Conservation (phyloP, 2,329 filamentous ascomycete genomes). For the Malbranchea zuffiana region DNA sequence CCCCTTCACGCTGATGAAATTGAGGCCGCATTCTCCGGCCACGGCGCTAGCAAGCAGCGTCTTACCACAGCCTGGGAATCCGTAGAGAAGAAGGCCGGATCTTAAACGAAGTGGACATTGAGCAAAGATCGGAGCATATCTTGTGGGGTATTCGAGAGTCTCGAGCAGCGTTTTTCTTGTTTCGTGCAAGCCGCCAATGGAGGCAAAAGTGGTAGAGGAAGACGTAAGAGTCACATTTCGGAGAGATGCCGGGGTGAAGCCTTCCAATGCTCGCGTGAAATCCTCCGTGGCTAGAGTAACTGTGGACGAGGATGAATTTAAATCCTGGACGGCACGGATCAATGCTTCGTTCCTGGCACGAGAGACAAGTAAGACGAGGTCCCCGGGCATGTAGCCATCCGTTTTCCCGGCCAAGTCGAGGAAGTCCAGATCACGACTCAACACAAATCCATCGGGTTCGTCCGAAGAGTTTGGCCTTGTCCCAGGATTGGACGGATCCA, state of each 20-base stretch:
- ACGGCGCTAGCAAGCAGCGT: slow-evolving; percentile 91
- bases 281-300: slow-evolving; percentile 61
- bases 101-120: slow-evolving; percentile 90
- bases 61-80: slow-evolving; percentile 92
- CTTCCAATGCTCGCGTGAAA: slow-evolving; percentile 74
- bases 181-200: slow-evolving; percentile 76
- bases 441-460: slow-evolving; percentile 51
- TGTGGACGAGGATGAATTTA: slow-evolving; percentile 38
- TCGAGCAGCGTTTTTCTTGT: slow-evolving; percentile 88
- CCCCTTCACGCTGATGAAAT: slow-evolving; percentile 97
- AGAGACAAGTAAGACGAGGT: slow-evolving; percentile 73
- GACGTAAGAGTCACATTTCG: slow-evolving; percentile 90
- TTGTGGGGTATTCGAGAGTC: slow-evolving; percentile 92
- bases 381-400: slow-evolving; percentile 96
- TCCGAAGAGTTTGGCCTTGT: slow-evolving; percentile 39
- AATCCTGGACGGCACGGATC: slow-evolving; percentile 62
- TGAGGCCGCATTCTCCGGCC: slow-evolving; percentile 93
- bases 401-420: slow-evolving; percentile 87
- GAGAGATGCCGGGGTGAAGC: slow-evolving; percentile 88
- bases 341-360: slow-evolving; percentile 85
- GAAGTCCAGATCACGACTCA: slow-evolving; percentile 73
- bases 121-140: slow-evolving; percentile 94
- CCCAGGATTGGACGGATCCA: slow-evolving; percentile 56
- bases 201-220: slow-evolving; percentile 82
- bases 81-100: slow-evolving; percentile 85